Evolutionary conservation across 1,284 basidiomycete species (phyloP), one percentile per base, ranked within the genome.

Genomic region (Cutaneotrichosporon dermatis): DNA sequence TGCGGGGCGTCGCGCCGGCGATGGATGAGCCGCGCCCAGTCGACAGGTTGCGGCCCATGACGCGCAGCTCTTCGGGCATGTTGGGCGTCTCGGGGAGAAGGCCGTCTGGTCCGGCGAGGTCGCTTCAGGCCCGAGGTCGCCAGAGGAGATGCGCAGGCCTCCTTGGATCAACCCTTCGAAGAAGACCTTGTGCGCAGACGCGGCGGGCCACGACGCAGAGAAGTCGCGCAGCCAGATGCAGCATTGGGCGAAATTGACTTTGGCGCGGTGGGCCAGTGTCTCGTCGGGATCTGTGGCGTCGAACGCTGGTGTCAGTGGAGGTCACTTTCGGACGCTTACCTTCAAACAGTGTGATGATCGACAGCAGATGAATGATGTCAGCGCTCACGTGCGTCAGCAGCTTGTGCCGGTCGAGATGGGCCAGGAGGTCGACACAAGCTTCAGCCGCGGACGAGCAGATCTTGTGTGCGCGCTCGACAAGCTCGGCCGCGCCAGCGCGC

Each of bases 151-250:
- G 54, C 68, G 65, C 3, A 72, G 56, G 4, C 73, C 74, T 6
- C 73, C 73, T 51, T 70, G 69, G 54, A 76, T 74, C 42, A 76
- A 61, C 6, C 70, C 73, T 49, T 77, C 75, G 51, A 77, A 74
- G 63, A 76, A 77, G 9, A 75, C 56, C 57, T 72, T 69, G 61
- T 76, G 74, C 6, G 71, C 65, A 3, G 71, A 73, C 1, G 75
- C 73, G 1, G 71, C 67, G 1, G 75, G 68, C 75, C 75, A 77
- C 5, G 70, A 72, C 4, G 62, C 60, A 4, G 67, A 69, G 35
- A 76, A 69, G 42, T 73, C 69, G 43, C 70, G 65, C 25, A 77
- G 59, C 75, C 75, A 77, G 13, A 67, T 63, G 51, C 75, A 77
- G 59, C 75, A 77, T 57, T 73, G 69, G 3, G 68, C 66, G 57